Evolutionary conservation across 2,329 filamentous ascomycete species (phyloP).

Genomic region (Monosporascus sp.): DNA sequence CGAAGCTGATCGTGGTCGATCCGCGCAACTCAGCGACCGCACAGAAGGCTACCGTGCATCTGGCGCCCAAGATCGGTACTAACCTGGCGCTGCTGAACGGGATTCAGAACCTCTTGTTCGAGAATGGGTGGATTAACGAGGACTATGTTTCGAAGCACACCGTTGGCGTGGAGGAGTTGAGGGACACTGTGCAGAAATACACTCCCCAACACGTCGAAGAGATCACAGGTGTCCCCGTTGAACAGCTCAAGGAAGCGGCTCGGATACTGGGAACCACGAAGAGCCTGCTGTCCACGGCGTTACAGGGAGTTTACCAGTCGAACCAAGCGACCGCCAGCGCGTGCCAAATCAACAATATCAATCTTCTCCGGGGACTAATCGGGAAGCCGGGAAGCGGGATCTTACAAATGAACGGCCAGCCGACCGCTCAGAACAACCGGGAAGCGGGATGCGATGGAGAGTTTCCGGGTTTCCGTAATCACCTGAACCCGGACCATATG

Average conservation of each 20-base stretch:
- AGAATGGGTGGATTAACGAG: constrained; percentile 29
- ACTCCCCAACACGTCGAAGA: constrained; percentile 25
- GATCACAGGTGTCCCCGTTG: constrained; percentile 28
- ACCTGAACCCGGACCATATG: constrained; percentile 29
- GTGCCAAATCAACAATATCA: constrained; percentile 36
- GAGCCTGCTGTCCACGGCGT: constrained; percentile 29
- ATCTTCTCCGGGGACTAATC: constrained; percentile 29
- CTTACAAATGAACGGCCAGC: constrained; percentile 34
- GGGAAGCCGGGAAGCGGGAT: constrained; percentile 30
- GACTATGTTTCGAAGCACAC: constrained; percentile 25
- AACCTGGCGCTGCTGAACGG: constrained; percentile 33
- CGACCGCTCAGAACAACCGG: constrained; percentile 34
- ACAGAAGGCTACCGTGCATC: constrained; percentile 28
- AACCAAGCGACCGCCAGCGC: constrained; percentile 34
- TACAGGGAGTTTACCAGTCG: constrained; percentile 35
- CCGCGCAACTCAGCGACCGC: constrained; percentile 28
- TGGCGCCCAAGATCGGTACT: constrained; percentile 28
- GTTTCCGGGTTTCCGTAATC: constrained; percentile 31
- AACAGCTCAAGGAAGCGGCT: constrained; percentile 25
- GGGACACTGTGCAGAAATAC: constrained; percentile 23
- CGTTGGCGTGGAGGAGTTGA: constrained; percentile 22
- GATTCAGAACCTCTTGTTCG: constrained; percentile 30
- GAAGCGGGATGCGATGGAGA: constrained; percentile 33
- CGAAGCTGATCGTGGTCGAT: constrained; percentile 30
- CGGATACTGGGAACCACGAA: constrained; percentile 25